Evolutionary conservation across 1,284 basidiomycete genomes (phyloP), one percentile per base, ranked within the genome.

Genomic region (Phylloboletellus chloephorus): DNA sequence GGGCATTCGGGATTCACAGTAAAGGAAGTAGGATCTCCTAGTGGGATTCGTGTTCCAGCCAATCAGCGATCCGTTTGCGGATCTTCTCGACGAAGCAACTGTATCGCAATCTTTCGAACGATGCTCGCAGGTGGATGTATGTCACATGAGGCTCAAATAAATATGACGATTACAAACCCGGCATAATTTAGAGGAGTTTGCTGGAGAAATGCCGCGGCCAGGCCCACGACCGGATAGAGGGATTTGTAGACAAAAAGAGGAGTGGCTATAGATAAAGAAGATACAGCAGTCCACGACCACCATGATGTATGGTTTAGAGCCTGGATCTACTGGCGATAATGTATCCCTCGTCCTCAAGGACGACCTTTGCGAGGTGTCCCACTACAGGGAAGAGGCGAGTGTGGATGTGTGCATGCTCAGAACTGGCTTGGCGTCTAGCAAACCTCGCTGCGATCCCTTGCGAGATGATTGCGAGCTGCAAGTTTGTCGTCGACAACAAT

Each of bases 361-460:
- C 67, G 13, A 66, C 65, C 51, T 67, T 74, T 11, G 89, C 86
- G 31, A 87, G 60, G 24, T 65, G 58, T 10, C 86, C 88, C 39
- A 85, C 66, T 11, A 79, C 49, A 22, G 79, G 79, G 63, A 91
- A 90, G 9, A 73, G 58, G 6, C 63, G 55, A 3, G 63, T 66
- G 45, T 85, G 74, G 19, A 74, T 52, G 28, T 71, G 65, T 2
- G 90, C 90, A 26, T 71, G 67, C 48, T 90, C 91, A 0, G 86
- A 90, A 54, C 82, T 90, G 0, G 92, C 92, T 65, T 95, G 92
- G 7, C 88, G 79, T 33, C 81, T 73, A 0, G 89, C 88, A 37
- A 78, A 78, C 11, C 95, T 78, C 4, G 95, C 94, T 1, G 93
- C 90, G 46, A 98, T 95, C 3, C 94, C 94, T 66, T 98, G 94